A percentile compares a stretch with the other conserved stretches of the same genome.
Conservation (phyloP, 1,284 basidiomycete genomes). For the Rhodofomes roseus region DNA sequence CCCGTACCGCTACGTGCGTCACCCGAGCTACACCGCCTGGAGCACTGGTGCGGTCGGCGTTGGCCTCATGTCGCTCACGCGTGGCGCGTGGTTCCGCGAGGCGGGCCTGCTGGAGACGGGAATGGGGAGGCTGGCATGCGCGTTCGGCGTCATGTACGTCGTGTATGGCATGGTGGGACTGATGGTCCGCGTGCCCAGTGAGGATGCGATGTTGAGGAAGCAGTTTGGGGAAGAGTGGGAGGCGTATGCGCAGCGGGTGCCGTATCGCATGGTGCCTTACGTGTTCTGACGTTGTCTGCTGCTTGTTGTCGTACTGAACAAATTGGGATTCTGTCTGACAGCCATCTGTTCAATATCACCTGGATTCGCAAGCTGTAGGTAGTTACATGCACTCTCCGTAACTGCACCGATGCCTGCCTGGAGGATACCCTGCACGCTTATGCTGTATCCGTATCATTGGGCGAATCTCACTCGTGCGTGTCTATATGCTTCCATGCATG, state of each 20-base stretch:
- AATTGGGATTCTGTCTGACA: no score
- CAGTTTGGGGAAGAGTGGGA: conserved; percentile 15
- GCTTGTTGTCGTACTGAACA: no score
- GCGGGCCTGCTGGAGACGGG: conserved; percentile 3
- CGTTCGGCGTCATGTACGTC: background rate
- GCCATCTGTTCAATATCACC: no score
- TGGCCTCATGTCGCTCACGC: background rate
- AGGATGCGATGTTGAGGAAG: conserved; percentile 12
- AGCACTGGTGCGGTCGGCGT: background rate
- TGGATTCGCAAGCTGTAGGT: no score
- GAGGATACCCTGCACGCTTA: no score
- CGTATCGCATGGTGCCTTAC: conserved; percentile 10
- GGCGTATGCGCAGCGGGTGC: conserved; percentile 9
- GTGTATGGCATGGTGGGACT: background rate
- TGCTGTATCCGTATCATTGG: no score
- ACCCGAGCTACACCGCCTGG: conserved; percentile 4
- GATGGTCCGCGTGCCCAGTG: conserved; percentile 2
- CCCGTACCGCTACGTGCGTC: conserved; percentile 3
- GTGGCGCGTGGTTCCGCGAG: conserved; percentile 5
- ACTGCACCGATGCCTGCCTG: no score
- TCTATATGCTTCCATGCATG: no score
- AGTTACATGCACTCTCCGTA: no score
- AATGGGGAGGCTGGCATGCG: background rate
- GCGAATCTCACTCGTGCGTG: no score
- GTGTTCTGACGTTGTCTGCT: conserved; percentile 5